These are phyloP conservation scores for Millerago galiae DNA, from an alignment of 805 yeast species.

Conservation along the genomic window DNA sequence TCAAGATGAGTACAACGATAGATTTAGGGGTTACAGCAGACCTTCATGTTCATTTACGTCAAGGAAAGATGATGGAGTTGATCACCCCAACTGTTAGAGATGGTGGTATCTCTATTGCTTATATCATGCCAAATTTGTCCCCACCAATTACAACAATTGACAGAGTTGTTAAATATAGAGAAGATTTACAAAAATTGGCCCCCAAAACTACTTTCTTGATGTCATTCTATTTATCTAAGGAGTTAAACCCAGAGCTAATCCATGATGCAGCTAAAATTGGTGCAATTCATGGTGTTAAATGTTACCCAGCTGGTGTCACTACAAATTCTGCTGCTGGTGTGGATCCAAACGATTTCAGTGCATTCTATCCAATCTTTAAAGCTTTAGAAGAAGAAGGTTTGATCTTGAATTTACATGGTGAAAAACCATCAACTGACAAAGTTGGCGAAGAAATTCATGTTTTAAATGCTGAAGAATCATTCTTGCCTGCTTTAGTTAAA, in stretches of 20 bases:
- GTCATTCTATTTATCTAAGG: slow-evolving; percentile 79
- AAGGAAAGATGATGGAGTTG: slow-evolving; percentile 86
- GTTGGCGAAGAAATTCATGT: slow-evolving; percentile 71
- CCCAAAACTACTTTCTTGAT: slow-evolving; percentile 85
- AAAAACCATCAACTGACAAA: slow-evolving; percentile 65
- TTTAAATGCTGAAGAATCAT: slow-evolving; percentile 88
- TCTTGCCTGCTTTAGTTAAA: slow-evolving; percentile 80
- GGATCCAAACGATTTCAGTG: slow-evolving; percentile 84
- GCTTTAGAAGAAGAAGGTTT: slow-evolving; percentile 77
- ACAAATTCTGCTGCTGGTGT: slow-evolving; percentile 92
- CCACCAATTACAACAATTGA: slow-evolving; percentile 86
- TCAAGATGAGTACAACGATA: slow-evolving; percentile 5
- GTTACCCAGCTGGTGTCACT: slow-evolving; percentile 99
- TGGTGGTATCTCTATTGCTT: slow-evolving; percentile 90
- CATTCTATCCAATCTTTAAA: slow-evolving; percentile 82
- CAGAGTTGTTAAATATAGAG: slow-evolving; percentile 64
- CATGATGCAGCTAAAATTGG: slow-evolving; percentile 66
- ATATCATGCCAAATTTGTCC: slow-evolving; percentile 91
- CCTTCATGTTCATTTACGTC: slow-evolving; percentile 94
- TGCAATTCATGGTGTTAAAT: slow-evolving; percentile 81
- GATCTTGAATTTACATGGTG: slow-evolving; percentile 91
- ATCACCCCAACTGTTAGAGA: slow-evolving; percentile 84
- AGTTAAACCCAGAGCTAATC: slow-evolving; percentile 80
- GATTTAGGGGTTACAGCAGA: slow-evolving; percentile 75
- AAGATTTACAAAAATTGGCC: slow-evolving; percentile 52